These are phyloP conservation scores for Pneumocystis jirovecii DNA, from an alignment of 1,139 yeast species.

Conservation along the genomic window DNA sequence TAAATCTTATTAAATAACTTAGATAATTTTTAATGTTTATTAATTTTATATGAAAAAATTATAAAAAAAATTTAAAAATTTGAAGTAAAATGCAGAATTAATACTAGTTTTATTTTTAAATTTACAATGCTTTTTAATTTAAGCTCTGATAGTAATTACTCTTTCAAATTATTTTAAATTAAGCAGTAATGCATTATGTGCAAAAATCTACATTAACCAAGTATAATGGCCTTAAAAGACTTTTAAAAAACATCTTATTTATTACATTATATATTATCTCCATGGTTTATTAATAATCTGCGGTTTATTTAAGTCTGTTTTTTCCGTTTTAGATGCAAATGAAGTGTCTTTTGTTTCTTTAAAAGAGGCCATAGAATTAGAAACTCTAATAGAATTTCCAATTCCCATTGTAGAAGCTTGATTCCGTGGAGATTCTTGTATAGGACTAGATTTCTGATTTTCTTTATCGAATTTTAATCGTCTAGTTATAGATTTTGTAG, in stretches of 20 bases:
- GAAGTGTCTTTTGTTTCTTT: not conserved
- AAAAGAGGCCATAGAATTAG: not conserved
- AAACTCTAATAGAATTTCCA: not conserved
- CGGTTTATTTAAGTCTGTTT: not conserved
- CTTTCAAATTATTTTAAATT: not conserved
- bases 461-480: not conserved
- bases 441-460: not conserved
- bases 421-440: not conserved
- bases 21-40: not conserved
- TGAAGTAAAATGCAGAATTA: not conserved
- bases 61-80: not conserved
- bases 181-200: not conserved
- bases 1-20: too few species aligned
- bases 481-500: not conserved
- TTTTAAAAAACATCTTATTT: not conserved
- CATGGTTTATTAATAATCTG: conserved; percentile 1
- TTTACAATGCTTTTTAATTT: not conserved
- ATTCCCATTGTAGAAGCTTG: not conserved
- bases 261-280: not conserved
- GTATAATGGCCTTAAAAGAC: not conserved
- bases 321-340: not conserved
- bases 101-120: not conserved
- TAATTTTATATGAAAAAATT: not conserved
- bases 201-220: not conserved
- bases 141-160: not conserved